Base-by-base conservation (phyloP, 2,329 filamentous ascomycete genomes). In the Dichotomopilus funicola region DNA sequence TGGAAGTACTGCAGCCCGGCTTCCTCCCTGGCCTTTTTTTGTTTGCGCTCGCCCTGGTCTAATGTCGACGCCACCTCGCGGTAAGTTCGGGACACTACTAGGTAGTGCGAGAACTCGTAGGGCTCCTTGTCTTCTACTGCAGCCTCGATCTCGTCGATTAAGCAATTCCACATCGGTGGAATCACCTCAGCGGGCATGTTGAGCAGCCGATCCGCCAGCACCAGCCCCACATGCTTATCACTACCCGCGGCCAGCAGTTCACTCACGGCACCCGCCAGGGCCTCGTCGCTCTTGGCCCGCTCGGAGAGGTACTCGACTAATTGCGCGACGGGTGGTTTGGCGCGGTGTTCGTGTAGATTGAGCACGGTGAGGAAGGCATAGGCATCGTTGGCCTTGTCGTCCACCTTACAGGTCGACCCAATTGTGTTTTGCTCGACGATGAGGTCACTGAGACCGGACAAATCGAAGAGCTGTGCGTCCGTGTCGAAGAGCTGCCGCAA, bases 321-420 rank as follows among this genome's bases (percentile, higher is more conserved):
- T 57, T 86, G 79, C 61, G 84, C 80, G 59, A 96, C 79, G 31
- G 85, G 81, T 63, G 84, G 80, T 68, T 88, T 89, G 54, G 88
- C 82, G 72, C 85, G 80, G 72, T 95, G 91, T 67, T 89, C 85
- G 53, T 84, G 78, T 48, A 94, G 74, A 68, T 96, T 96, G 57
- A 99, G 74, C 6, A 90, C 87, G 0, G 91, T 96, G 59, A 97
- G 77, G 71, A 99, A 89, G 9, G 92, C 91, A 72, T 94, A 97
- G 2, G 94, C 87, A 67, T 97, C 94, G 46, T 84, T 89, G 66
- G 91, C 90, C 67, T 94, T 91, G 65, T 91, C 91, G 64, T 97
- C 92, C n/a, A 94, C 89, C 73, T 99, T 99, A 63, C 97, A 90
- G 0, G 92, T 96, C 9, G 91, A 96, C 53, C 94, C 94, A 46